Evolutionary conservation across 2,329 filamentous ascomycete species (phyloP), one percentile per base, ranked within the genome.

Genomic region (Catunica adiposa): DNA sequence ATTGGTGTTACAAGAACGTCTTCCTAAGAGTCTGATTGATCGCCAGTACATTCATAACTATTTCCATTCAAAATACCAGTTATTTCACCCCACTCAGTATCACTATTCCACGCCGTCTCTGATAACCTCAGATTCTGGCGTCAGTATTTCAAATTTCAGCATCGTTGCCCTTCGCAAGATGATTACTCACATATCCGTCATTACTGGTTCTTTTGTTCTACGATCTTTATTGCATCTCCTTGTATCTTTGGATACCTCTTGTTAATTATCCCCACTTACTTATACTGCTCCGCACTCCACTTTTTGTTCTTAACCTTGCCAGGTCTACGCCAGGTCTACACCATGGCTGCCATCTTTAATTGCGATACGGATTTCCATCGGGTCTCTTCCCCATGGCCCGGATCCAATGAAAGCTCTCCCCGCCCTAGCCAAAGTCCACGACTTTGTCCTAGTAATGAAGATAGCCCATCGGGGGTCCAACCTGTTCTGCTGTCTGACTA

Each of bases 341-440:
- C 25, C 60, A 94, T 92, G 86, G 90, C 92, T 58, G 96, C 90
- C 11, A 87, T 98, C 62, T 98, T 98, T 67, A 96, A 90, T 0
- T 98, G 86, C 66, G 88, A 96, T 60, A 82, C 87, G 1, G 84
- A 95, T 61, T 87, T 89, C 48, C 86, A 87, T 1, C 76, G 86
- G 66, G 88, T 97, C 37, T 84, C 86, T 14, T 97, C 90, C 17
- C 92, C 92, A 15, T 98, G 92, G 92, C 77, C 84, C 53, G 79
- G 74, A 9, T 76, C 82, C 0, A 71, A 73, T 40, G 71, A 72
- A 42, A 61, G 69, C n/a, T 50, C 44, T 17, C 52, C 51, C 42
- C 51, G 22, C 23, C 31, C 37, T 26, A 54, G 44, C 23, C 52
- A 47, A 23, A 57, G 44, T 47, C 44, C 31, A 4, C 26, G 67